Evolutionary conservation across 345 rosid genomes (phyloP).

Genomic region (Euphorbia peplus): DNA sequence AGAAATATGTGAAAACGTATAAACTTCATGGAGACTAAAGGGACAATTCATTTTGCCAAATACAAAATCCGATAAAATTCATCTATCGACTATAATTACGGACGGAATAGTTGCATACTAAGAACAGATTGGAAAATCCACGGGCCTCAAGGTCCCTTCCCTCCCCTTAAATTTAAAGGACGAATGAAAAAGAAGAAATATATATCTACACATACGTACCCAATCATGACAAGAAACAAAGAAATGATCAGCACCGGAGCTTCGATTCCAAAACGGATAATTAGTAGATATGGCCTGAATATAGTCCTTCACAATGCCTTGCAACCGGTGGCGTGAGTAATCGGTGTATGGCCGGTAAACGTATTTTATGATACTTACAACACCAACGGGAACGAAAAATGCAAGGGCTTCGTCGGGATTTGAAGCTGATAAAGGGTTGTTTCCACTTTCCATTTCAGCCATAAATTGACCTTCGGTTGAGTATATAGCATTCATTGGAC

Average conservation of each 20-base stretch:
- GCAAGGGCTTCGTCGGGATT: slow-evolving; percentile 52
- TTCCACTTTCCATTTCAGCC: slow-evolving; percentile 44
- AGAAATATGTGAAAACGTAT: no score
- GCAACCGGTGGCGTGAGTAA: slow-evolving; percentile 33
- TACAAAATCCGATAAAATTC: no score
- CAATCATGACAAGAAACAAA: slow-evolving; percentile 67
- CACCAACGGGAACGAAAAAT: slow-evolving; percentile 51
- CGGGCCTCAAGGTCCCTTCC: neutral
- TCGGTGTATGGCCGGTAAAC: slow-evolving; percentile 39
- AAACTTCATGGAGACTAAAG: no score
- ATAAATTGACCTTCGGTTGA: slow-evolving; percentile 58
- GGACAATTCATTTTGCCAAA: no score
- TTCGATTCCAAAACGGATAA: slow-evolving; percentile 58
- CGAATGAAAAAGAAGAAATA: neutral
- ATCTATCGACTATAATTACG: no score
- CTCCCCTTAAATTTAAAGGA: neutral
- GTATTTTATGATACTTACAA: slow-evolving; percentile 33
- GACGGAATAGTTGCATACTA: no score
- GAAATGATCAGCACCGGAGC: slow-evolving; percentile 60
- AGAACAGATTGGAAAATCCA: no score
- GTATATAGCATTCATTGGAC: slow-evolving; percentile 49
- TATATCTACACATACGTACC: slow-evolving; percentile 37
- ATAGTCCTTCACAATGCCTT: slow-evolving; percentile 40
- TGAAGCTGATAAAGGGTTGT: slow-evolving; percentile 35
- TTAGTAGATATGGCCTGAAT: slow-evolving; percentile 32